A percentile compares a stretch with the other conserved stretches of the same genome.
Conservation (phyloP, 1,139 yeast species). For the Taphrina confusa region DNA sequence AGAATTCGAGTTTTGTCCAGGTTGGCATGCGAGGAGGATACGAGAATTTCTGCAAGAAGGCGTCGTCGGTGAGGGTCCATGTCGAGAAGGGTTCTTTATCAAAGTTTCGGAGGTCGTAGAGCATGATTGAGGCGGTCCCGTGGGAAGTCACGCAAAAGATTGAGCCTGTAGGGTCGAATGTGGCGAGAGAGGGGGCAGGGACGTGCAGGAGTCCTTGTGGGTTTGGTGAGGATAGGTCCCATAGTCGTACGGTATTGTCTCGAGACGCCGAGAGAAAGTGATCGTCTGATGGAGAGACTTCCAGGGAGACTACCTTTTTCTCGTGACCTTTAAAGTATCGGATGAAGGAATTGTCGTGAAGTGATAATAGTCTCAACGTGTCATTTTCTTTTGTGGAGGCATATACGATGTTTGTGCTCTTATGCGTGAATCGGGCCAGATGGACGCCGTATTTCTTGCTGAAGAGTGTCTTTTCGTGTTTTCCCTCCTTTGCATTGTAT, state of each 20-base stretch:
- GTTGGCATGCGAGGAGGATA: conserved; percentile 38
- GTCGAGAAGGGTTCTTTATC: conserved; percentile 59
- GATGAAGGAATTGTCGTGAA: conserved; percentile 74
- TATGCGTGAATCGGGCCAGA: conserved; percentile 80
- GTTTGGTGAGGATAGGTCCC: conserved; percentile 69
- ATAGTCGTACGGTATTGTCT: conserved; percentile 78
- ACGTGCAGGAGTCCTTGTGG: conserved; percentile 61
- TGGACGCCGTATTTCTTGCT: conserved; percentile 93
- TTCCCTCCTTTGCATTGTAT: conserved; percentile 74
- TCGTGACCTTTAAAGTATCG: conserved; percentile 88
- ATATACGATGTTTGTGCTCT: conserved; percentile 70
- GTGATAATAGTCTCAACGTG: conserved; percentile 62
- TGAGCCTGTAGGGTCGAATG: conserved; percentile 80
- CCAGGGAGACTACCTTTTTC: conserved; percentile 67
- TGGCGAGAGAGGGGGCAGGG: conserved; percentile 59
- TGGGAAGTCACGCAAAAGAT: conserved; percentile 73
- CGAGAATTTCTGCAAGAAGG: conserved; percentile 44
- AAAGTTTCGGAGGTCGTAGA: conserved; percentile 63
- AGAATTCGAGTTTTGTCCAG: conserved; percentile 76
- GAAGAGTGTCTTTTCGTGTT: conserved; percentile 55
- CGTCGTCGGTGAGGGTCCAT: conserved; percentile 41
- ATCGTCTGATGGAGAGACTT: conserved; percentile 73
- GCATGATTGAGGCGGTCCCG: conserved; percentile 52
- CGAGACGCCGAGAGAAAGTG: conserved; percentile 66
- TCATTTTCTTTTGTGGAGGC: conserved; percentile 83